Base-by-base conservation (phyloP, 768 basidiomycete species). In the Rhizopogon rudus region DNA sequence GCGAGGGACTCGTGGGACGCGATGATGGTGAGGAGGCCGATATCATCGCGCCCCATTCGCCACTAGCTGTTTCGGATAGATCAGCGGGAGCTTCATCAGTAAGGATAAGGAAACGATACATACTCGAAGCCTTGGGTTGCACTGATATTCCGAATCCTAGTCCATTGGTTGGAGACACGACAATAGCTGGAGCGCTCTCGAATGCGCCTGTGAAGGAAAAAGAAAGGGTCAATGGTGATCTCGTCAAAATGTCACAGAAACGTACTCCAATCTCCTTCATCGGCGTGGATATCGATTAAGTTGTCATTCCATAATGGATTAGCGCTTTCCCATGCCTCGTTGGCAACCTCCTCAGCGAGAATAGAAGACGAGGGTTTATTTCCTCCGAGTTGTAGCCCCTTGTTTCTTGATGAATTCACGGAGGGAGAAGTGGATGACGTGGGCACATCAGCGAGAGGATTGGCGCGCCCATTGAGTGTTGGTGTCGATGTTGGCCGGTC, bases 211-310 rank as follows among this genome's bases (percentile, higher is more conserved):
- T 25, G 12, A 53, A 53, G 6, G 35, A n/a, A 9, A 45, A n/a
- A 1, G 31, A 16, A 6, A 5, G 3, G 41, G 1, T 40, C 2
- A 2, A 12, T 6, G 9, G 14, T 37, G 48, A 49, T 9, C 25
- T 25, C 20, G 20, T 22, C 8, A 25, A 44, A 53, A 35, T 44
- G 44, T 40, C n/a, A 37, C 17, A 55, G 12, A 3, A 37, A 77
- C 87, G 66, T 67, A 91, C 95, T 89, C 95, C 95, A 99, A 66
- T 98, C 96, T 63, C 87, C 95, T 25, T 86, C 81, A 62, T 98
- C 95, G 0, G 91, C 93, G 64, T 93, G 87, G 4, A 98, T 86
- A 65, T 99, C 94, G 67, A 98, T 96, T 54, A 98, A 69, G 68
- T 98, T 91, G 7, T 81, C 86, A 45, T 71, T 77, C 1, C 84